Base-by-base conservation (phyloP, 768 basidiomycete genomes). In the Russula olivacea region DNA sequence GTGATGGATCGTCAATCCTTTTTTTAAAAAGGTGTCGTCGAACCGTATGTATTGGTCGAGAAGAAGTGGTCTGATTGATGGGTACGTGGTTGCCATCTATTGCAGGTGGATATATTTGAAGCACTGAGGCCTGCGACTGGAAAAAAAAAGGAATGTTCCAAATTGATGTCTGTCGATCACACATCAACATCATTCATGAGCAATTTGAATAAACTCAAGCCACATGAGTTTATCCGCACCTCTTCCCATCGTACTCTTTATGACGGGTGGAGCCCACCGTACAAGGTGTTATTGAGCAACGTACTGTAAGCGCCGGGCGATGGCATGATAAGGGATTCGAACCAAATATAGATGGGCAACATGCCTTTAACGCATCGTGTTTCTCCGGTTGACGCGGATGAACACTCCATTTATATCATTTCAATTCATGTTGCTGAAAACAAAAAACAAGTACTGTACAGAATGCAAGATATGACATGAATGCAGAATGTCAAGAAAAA, bases 161-260 rank as follows among this genome's bases (percentile, higher is more conserved):
- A 38, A 55, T 12, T 36, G 36, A 36, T 36, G 36, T 36, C 3
- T 34, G 11, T 19, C 30, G 28, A 36, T 47, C 41, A 38, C 4
- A 14, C 41, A 55, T 56, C 61, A 50, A 4, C 45, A 54, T 28
- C n/a, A 45, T 19, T 41, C 25, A 48, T 34, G 17, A 28, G 11
- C n/a, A 34, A 41, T 25, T 43, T n/a, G 40, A 34, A 55, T 30
- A 36, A 7, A 34, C 54, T 63, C 62, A 63, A 59, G 57, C 62
- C 57, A 63, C 62, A 40, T 11, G 23, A 54, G 25, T 21, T 54
- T 63, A 58, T 40, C 49, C 25, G 28, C 57, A 47, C 34, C 25
- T 61, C 59, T 58, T 61, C 60, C 60, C 60, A 61, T 61, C 38
- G 51, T 30, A 17, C 34, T 14, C 23, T 25, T 21, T 10, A 47